phyloP scores from a whole-genome alignment of 371 early-diverging fungal genomes.

The Mucor piriformis region DNA sequence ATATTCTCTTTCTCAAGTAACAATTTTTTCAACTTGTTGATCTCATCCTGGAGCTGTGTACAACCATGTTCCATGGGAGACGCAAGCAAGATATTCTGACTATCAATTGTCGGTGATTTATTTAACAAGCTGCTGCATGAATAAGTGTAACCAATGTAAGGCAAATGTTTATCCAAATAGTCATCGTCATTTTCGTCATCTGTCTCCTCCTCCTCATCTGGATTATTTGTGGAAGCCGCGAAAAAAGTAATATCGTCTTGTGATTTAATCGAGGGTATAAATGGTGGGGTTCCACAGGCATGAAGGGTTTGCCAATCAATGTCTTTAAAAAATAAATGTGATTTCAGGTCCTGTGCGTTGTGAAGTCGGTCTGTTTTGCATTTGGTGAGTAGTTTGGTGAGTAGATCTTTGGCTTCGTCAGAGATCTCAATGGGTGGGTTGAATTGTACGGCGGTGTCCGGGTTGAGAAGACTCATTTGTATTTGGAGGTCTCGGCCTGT shows the following conservation, averaged over 20 bases:
- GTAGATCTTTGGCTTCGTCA: conserved; percentile 79
- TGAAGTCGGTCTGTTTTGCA: conserved; percentile 69
- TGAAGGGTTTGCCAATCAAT: conserved; percentile 75
- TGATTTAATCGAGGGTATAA: conserved; percentile 78
- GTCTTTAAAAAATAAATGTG: conserved; percentile 83
- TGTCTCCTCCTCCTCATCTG: conserved; percentile 42
- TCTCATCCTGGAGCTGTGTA: too few species aligned
- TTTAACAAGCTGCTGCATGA: background rate
- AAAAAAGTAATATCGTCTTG: conserved; percentile 89
- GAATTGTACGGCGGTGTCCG: conserved; percentile 62
- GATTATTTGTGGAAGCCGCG: conserved; percentile 70
- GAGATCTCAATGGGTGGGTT: conserved; percentile 69
- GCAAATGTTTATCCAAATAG: conserved; percentile 67
- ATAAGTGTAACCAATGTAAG: conserved; percentile 88
- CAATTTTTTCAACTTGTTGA: too few species aligned
- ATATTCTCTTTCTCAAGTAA: too few species aligned
- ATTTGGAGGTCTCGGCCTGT: conserved; percentile 71
- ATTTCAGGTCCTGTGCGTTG: conserved; percentile 74
- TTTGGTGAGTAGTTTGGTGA: conserved; percentile 71
- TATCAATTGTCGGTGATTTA: background rate
- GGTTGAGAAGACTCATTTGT: conserved; percentile 83
- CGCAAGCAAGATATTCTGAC: too few species aligned
- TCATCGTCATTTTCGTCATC: conserved; percentile 33
- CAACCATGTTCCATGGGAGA: too few species aligned
- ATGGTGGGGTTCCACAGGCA: conserved; percentile 62